Conservation (phyloP, 140 eudicot genomes). For the Flaveria floridana region DNA sequence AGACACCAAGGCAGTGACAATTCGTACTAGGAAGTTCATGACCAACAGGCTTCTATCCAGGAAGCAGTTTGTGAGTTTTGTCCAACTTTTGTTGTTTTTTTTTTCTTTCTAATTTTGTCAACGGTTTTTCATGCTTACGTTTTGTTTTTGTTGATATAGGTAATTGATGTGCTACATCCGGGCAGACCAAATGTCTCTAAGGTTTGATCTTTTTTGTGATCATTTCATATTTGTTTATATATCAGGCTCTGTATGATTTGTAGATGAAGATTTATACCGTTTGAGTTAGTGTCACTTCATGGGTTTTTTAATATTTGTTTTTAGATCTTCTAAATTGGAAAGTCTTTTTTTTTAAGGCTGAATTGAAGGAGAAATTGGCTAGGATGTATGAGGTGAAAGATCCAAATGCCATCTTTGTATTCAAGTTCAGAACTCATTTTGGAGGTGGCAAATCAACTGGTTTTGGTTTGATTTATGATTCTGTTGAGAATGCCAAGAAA, state of each 20-base stretch:
- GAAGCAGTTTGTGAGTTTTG: slow-evolving; percentile 54
- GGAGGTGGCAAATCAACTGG: slow-evolving; percentile 60
- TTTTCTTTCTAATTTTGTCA: neutral
- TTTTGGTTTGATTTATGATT: slow-evolving; percentile 53
- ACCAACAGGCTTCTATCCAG: slow-evolving; percentile 56
- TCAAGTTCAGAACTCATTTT: slow-evolving; percentile 55
- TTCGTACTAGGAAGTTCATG: slow-evolving; percentile 62
- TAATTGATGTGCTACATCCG: slow-evolving; percentile 63
- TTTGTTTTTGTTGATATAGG: slow-evolving; percentile 31
- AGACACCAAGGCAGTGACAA: slow-evolving; percentile 49
- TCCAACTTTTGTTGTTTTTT: neutral
- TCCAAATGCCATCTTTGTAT: slow-evolving; percentile 42
- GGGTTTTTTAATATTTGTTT: neutral
- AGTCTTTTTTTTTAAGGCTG: slow-evolving; percentile 29
- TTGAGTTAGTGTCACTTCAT: neutral
- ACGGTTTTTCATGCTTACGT: neutral
- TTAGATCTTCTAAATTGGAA: neutral
- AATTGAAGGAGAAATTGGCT: slow-evolving; percentile 53
- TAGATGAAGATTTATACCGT: neutral
- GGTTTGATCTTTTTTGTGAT: slow-evolving; percentile 26
- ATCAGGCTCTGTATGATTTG: neutral
- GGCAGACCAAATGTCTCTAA: slow-evolving; percentile 61
- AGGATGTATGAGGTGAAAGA: slow-evolving; percentile 53
- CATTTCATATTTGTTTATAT: neutral
- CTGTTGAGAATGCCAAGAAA: slow-evolving; percentile 51